phyloP scores from a whole-genome alignment of 257 asterid species.

The Primulina tabacum region DNA sequence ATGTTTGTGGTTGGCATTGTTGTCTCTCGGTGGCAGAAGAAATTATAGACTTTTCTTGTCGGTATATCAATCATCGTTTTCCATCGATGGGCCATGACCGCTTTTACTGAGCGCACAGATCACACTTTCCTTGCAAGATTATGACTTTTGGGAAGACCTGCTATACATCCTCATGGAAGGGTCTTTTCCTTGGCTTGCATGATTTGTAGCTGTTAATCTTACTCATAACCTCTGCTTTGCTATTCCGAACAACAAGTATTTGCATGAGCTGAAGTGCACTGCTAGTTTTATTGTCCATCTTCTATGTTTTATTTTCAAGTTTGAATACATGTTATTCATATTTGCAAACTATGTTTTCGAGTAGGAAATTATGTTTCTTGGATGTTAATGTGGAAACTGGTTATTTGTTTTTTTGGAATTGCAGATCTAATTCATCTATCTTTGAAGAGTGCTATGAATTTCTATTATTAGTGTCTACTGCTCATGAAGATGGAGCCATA shows the following conservation, averaged over 20 bases:
- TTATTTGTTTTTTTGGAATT: constrained; percentile 23
- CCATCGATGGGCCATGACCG: neutral
- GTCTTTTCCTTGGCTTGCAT: no score
- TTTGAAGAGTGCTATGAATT: constrained; percentile 73
- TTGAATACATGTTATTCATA: neutral
- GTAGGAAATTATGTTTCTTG: constrained; percentile 1
- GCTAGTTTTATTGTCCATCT: neutral
- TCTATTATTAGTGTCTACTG: constrained; percentile 56
- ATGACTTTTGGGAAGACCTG: no score
- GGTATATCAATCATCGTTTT: neutral
- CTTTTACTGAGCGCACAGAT: neutral
- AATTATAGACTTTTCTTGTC: neutral
- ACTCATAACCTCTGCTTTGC: constrained; percentile 3
- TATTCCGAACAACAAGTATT: neutral
- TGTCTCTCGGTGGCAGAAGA: neutral
- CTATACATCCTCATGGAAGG: no score
- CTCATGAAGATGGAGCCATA: constrained; percentile 51
- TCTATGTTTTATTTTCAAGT: neutral
- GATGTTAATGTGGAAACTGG: constrained; percentile 15
- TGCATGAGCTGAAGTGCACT: neutral
- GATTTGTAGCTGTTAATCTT: neutral
- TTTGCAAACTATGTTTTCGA: neutral
- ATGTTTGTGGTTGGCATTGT: neutral
- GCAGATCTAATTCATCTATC: constrained; percentile 52
- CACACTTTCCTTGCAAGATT: neutral